A percentile compares a stretch with the other conserved stretches of the same genome.
These are phyloP conservation scores for Parasitella parasitica DNA, from an alignment of 371 early-diverging fungal species.

Conservation along the genomic window DNA sequence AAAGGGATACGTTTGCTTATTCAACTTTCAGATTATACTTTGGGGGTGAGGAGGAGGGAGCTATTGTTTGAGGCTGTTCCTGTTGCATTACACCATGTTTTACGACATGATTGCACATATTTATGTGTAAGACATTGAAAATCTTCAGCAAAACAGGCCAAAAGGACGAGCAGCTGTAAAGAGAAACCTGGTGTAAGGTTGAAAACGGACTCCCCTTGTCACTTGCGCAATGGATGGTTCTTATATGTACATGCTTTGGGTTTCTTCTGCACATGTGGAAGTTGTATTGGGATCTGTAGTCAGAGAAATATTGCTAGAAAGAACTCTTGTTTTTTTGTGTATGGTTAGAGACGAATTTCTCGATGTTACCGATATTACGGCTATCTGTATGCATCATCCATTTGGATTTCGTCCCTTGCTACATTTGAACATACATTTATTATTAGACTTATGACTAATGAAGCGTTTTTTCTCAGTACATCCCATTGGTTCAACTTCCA, in stretches of 20 bases:
- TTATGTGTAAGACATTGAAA: too few relatives aligned
- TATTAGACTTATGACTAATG: conserved; percentile 13
- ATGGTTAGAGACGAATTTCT: conserved; percentile 19
- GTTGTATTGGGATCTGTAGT: conserved; percentile 16
- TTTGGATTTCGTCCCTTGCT: conserved; percentile 20
- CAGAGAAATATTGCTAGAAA: conserved; percentile 19
- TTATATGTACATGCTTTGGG: conserved; percentile 16
- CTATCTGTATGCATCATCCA: conserved; percentile 18
- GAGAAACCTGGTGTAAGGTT: conserved; percentile 15
- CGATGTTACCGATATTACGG: conserved; percentile 20
- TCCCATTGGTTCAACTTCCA: conserved; percentile 13
- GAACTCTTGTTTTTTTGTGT: conserved; percentile 16
- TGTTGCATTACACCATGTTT: too few relatives aligned
- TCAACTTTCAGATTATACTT: too few relatives aligned
- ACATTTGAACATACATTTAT: conserved; percentile 20
- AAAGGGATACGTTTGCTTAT: too few relatives aligned
- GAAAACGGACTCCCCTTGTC: conserved; percentile 16
- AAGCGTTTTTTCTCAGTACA: conserved; percentile 11
- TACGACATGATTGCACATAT: too few relatives aligned
- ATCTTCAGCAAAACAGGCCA: too few relatives aligned
- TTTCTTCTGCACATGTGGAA: conserved; percentile 15
- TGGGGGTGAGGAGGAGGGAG: too few relatives aligned
- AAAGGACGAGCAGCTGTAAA: too few relatives aligned
- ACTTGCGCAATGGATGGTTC: conserved; percentile 16
- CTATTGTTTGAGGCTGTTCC: too few relatives aligned